Percentiles rank a stretch among this genome's conserved stretches.
Conservation (phyloP, 257 asterid species). For the Pogostemon cablin region DNA sequence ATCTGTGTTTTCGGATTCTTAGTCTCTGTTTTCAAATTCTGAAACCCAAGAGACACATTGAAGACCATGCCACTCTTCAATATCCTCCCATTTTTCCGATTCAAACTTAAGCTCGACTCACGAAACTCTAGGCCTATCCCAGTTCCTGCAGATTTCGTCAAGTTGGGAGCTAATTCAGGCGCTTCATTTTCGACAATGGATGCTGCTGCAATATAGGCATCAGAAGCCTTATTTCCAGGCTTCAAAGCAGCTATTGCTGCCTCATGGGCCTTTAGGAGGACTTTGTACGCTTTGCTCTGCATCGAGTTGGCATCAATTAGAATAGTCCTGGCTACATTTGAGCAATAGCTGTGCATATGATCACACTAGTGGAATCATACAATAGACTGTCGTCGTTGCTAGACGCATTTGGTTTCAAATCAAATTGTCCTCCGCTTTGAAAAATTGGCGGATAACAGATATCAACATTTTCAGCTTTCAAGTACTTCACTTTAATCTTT, state of each 20-base stretch:
- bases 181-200: slow-evolving; percentile 53
- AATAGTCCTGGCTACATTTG: slow-evolving; percentile 57
- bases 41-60: slow-evolving; percentile 60
- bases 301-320: slow-evolving; percentile 49
- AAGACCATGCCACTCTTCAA: slow-evolving; percentile 62
- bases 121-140: slow-evolving; percentile 75
- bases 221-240: slow-evolving; percentile 49
- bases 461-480: too few relatives aligned
- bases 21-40: slow-evolving; percentile 47
- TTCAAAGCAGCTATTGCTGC: slow-evolving; percentile 59
- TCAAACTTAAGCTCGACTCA: slow-evolving; percentile 49
- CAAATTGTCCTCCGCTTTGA: too few relatives aligned
- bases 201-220: slow-evolving; percentile 49
- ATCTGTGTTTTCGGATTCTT: slow-evolving; percentile 44
- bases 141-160: slow-evolving; percentile 65
- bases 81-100: slow-evolving; percentile 48
- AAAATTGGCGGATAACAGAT: too few relatives aligned
- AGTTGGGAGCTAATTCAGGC: slow-evolving; percentile 51
- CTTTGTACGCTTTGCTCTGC: slow-evolving; percentile 60
- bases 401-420: neutral
- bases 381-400: slow-evolving; percentile 50
- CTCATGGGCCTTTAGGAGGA: slow-evolving; percentile 58
- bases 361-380: slow-evolving; percentile 51
- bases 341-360: slow-evolving; percentile 42
- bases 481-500: slow-evolving; percentile 33